These are phyloP conservation scores for Xylariomycetidae sp. DNA, from an alignment of 2,329 filamentous ascomycete species.

Conservation along the genomic window DNA sequence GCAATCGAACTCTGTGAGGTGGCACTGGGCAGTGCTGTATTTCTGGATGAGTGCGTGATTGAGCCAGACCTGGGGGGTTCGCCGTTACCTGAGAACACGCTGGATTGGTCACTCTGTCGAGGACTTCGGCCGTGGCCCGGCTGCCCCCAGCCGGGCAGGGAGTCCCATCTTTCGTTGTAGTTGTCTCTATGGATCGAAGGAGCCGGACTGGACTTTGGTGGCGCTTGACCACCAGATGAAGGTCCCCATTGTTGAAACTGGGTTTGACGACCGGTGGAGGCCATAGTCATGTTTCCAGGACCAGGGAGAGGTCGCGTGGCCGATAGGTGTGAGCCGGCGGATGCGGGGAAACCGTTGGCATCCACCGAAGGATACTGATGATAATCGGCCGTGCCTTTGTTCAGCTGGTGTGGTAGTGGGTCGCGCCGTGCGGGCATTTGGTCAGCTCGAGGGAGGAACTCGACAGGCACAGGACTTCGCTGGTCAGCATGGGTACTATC, in stretches of 20 bases:
- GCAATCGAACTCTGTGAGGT: constrained; percentile 51
- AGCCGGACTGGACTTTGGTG: constrained; percentile 46
- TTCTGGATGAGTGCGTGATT: constrained; percentile 41
- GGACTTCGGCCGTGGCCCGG: constrained; percentile 20
- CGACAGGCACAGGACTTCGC: constrained; percentile 64
- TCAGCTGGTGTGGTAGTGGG: constrained; percentile 75
- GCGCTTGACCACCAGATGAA: constrained; percentile 8
- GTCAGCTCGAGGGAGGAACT: constrained; percentile 65
- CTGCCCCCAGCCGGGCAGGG: constrained; percentile 27
- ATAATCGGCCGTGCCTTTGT: constrained; percentile 70
- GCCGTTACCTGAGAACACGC: constrained; percentile 51
- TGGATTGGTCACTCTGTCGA: constrained; percentile 42
- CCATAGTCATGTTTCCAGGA: constrained; percentile 62
- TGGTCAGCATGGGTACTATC: constrained; percentile 61
- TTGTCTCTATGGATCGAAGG: constrained; percentile 39
- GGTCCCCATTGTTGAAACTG: constrained; percentile 75
- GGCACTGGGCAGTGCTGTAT: constrained; percentile 47
- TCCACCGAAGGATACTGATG: constrained; percentile 83
- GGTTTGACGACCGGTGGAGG: constrained; percentile 62
- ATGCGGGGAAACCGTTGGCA: constrained; percentile 40
- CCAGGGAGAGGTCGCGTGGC: constrained; percentile 55
- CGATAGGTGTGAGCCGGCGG: constrained; percentile 50
- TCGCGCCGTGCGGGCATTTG: constrained; percentile 60
- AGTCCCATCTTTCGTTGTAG: constrained; percentile 61
- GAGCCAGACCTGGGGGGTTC: constrained; percentile 34